Evolutionary conservation across 805 yeast genomes (phyloP).

Genomic region (Zygosaccharomyces bailii): DNA sequence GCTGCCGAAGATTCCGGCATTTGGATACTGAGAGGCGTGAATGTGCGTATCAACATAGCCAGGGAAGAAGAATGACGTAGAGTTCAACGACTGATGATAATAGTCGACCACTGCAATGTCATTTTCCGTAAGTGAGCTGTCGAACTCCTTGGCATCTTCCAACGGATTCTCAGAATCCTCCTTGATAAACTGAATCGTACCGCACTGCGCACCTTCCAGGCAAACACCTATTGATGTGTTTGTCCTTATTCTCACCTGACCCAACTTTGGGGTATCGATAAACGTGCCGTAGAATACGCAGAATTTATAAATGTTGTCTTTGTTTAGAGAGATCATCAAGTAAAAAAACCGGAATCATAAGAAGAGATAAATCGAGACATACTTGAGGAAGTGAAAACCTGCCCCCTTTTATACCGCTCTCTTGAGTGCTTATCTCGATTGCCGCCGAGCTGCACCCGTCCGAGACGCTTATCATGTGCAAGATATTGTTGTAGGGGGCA

Average conservation of each 20-base stretch:
- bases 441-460: slow-evolving; percentile 3
- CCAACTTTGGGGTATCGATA: slow-evolving; percentile 65
- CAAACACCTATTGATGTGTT: slow-evolving; percentile 61
- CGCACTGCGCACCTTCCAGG: slow-evolving; percentile 38
- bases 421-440: neutral
- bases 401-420: neutral
- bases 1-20: slow-evolving; percentile 78
- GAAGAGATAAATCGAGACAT: neutral
- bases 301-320: slow-evolving; percentile 7
- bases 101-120: slow-evolving; percentile 34
- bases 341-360: neutral
- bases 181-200: slow-evolving; percentile 40
- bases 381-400: neutral
- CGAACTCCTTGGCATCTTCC: slow-evolving; percentile 28
- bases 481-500: neutral
- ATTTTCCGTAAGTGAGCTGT: slow-evolving; percentile 13
- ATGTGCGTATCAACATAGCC: slow-evolving; percentile 82
- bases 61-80: slow-evolving; percentile 62
- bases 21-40: slow-evolving; percentile 83
- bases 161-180: slow-evolving; percentile 27
- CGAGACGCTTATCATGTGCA: slow-evolving; percentile 2
- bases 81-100: neutral
- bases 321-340: slow-evolving; percentile 8
- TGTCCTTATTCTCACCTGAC: slow-evolving; percentile 51
- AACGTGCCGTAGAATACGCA: slow-evolving; percentile 64